Evolutionary conservation across 768 basidiomycete species (phyloP), one percentile per base, ranked within the genome.

Genomic region (Scleroderma bovista): DNA sequence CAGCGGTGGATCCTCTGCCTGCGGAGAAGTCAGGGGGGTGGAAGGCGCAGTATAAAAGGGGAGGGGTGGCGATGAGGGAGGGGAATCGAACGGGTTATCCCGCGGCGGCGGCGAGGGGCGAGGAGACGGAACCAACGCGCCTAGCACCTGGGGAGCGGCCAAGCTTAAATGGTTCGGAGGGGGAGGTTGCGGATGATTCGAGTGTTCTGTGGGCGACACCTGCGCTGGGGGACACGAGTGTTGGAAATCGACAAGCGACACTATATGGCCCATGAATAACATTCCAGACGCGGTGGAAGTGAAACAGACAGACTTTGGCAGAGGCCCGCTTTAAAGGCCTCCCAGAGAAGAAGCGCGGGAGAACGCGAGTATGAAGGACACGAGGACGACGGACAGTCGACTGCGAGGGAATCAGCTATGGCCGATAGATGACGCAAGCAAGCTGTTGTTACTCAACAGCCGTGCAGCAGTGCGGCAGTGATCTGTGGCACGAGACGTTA

Each of bases 31-130:
- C 52, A 72, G 60, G 26, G 75, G 76, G 32, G 75, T 72, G 6
- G 72, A 72, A 22, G 75, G 79, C 3, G 78, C 76, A 5, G 77
- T 76, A 57, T 70, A 71, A 53, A 78, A 78, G 32, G 65, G 61
- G 54, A 71, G 69, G 15, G 64, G 62, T 2, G 72, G 71, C 6
- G 72, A 73, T 47, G 68, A 53, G 40, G 71, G 60, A 2, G 72
- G 72, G 0, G 69, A 67, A 9, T 64, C 69, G 42, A 69, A 42
- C 1, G 67, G 70, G 48, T 69, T 69, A 38, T 72, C 69, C 51
- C 69, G 60, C 57, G 64, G 52, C 52, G 49, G 59, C 19, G 68
- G 66, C 2, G 72, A 64, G 31, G 72, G 67, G 38, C 33, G 43
- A 13, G 73, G 62, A 3, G 70, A 58, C 40, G 63, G 54, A 2